Base-by-base conservation (phyloP, 2,329 filamentous ascomycete species). In the Aquanectria penicillioides region DNA sequence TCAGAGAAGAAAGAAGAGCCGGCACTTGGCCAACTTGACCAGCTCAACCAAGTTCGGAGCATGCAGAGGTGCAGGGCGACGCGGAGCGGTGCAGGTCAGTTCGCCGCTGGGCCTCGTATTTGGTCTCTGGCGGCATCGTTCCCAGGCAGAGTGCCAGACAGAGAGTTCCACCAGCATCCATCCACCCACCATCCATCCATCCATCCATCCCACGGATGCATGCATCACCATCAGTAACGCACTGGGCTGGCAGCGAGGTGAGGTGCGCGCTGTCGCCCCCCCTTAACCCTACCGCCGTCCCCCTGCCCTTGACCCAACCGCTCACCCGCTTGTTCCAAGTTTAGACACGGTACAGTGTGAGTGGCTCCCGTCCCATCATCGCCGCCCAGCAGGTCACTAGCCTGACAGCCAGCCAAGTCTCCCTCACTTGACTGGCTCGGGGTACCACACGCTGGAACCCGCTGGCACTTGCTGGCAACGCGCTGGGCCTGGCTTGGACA, bases 321-420 rank as follows among this genome's bases (percentile, higher is more conserved):
- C 43, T 40, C 40, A 41, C 47, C 51, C 46, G 41, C 43, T 40
- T 56, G 60, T 62, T 62, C 60, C 60, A 62, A 62, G 60, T 62
- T 62, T 62, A 62, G 59, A 60, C 52, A 57, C 57, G 46, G 41
- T 46, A 59, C 60, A 54, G 55, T 62, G 59, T 51, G 59, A 44
- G 53, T 47, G 43, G 56, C 34, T 54, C 41, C 34, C 34, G 41
- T 12, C 40, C 28, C 41, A 36, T 23, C n/a, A n/a, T n/a, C n/a
- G n/a, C n/a, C n/a, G n/a, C n/a, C n/a, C n/a, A 28, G 31, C 23
- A 28, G 53, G 40, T 34, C 43, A 38, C 49, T 51, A 29, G 44
- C 51, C 23, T 26, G 22, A 22, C 8, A 29, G 34, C 40, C 20
- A 44, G 36, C 53, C 34, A 31, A 20, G 17, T 37, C 36, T 31